Conservation (phyloP, 2,329 filamentous ascomycete genomes). For the Dothideomycetes sp. region DNA sequence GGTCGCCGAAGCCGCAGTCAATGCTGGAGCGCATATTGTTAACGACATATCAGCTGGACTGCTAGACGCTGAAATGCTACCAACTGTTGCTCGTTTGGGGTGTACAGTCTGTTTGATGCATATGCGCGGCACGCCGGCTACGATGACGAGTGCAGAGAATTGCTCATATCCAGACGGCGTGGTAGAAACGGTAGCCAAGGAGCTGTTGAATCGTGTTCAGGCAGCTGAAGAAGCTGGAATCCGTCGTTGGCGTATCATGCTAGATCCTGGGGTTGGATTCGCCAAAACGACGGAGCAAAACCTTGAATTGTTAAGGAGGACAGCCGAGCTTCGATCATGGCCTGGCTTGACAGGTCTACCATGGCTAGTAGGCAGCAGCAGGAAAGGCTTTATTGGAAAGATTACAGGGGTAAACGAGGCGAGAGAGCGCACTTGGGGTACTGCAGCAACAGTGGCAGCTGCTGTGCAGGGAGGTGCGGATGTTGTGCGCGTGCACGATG, state of each 20-base stretch:
- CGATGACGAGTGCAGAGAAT: slow-evolving; percentile 58
- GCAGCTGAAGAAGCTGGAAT: slow-evolving; percentile 77
- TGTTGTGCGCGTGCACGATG: slow-evolving; percentile 87
- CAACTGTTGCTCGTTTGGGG: slow-evolving; percentile 65
- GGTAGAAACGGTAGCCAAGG: slow-evolving; percentile 53
- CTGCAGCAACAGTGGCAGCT: slow-evolving; percentile 77
- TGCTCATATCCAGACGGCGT: slow-evolving; percentile 57
- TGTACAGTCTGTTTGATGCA: slow-evolving; percentile 83
- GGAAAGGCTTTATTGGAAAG: slow-evolving; percentile 80
- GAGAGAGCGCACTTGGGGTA: slow-evolving; percentile 68
- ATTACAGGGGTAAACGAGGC: slow-evolving; percentile 68
- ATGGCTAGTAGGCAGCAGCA: slow-evolving; percentile 81
- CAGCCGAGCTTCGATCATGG: slow-evolving; percentile 57
- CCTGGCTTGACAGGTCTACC: slow-evolving; percentile 61
- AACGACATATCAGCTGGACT: slow-evolving; percentile 86
- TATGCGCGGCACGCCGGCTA: slow-evolving; percentile 79
- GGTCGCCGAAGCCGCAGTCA: slow-evolving; percentile 68
- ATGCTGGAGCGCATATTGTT: slow-evolving; percentile 79
- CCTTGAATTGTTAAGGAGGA: slow-evolving; percentile 61
- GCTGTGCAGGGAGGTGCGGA: slow-evolving; percentile 82
- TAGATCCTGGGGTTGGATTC: slow-evolving; percentile 91
- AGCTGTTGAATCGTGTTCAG: slow-evolving; percentile 60
- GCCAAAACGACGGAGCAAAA: slow-evolving; percentile 79
- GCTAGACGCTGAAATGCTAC: slow-evolving; percentile 72
- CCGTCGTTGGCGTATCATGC: slow-evolving; percentile 83